Conservation (phyloP, 352 stramenopile species). For the Nothophytophthora sp. region DNA sequence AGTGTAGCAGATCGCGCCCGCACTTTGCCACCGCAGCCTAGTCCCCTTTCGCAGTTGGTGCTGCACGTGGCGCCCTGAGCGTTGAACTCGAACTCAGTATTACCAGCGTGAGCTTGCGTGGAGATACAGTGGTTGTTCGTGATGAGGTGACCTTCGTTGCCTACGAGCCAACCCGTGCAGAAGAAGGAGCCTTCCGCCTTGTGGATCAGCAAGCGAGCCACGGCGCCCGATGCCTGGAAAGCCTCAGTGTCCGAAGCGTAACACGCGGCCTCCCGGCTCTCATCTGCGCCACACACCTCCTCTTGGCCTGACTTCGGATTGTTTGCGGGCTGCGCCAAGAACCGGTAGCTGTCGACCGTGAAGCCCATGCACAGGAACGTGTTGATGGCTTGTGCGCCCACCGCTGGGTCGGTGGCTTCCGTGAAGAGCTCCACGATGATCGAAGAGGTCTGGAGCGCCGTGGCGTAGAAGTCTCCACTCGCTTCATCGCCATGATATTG, state of each 20-base stretch:
- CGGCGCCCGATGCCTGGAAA: slow-evolving; percentile 31
- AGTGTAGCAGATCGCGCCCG: slow-evolving; percentile 33
- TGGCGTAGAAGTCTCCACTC: slow-evolving; percentile 35
- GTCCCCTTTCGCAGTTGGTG: slow-evolving; percentile 31
- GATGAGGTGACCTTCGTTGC: slow-evolving; percentile 69
- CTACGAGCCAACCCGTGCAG: slow-evolving; percentile 78
- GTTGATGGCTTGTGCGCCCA: slow-evolving; percentile 22
- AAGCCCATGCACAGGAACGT: slow-evolving; percentile 46
- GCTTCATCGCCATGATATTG: slow-evolving; percentile 37
- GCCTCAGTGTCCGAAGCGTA: slow-evolving; percentile 22
- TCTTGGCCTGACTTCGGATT: slow-evolving; percentile 28
- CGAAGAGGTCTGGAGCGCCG: slow-evolving; percentile 33
- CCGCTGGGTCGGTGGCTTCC: slow-evolving; percentile 6
- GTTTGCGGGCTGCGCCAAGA: slow-evolving; percentile 27
- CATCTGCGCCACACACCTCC: slow-evolving; percentile 63
- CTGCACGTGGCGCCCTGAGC: slow-evolving; percentile 45
- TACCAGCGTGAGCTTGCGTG: slow-evolving; percentile 36
- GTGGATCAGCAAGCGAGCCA: slow-evolving; percentile 67
- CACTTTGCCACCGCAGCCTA: slow-evolving; percentile 47
- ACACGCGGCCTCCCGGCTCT: slow-evolving; percentile 61
- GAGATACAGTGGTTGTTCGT: slow-evolving; percentile 85
- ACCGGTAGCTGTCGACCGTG: slow-evolving; percentile 46
- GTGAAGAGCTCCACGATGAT: slow-evolving; percentile 60
- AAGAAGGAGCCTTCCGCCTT: slow-evolving; percentile 56
- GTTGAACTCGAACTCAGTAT: slow-evolving; percentile 70